Evolutionary conservation across 371 early-diverging fungal species (phyloP).

Genomic region (Apophysomyces ossiformis): DNA sequence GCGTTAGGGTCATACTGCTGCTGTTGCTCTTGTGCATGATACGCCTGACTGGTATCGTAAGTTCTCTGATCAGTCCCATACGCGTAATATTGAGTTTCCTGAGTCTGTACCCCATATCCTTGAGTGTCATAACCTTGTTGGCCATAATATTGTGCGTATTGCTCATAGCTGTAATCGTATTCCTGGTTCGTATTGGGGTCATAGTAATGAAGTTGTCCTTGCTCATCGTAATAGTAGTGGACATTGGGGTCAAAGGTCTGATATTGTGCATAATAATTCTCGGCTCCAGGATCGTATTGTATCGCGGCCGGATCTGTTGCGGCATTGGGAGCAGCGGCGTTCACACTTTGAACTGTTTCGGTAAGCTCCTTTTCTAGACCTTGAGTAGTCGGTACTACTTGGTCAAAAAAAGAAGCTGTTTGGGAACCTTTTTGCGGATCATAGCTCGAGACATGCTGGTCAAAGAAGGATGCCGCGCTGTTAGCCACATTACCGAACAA

Average conservation of each 20-base stretch:
- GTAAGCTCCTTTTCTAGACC: background rate
- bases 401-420: background rate
- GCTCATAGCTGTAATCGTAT: conserved; percentile 34
- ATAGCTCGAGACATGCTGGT: conserved; percentile 1
- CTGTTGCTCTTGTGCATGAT: background rate
- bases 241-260: conserved; percentile 38
- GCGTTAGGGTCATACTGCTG: background rate
- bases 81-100: background rate
- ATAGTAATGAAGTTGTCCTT: conserved; percentile 39
- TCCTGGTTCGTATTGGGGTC: conserved; percentile 45
- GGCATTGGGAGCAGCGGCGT: conserved; percentile 13
- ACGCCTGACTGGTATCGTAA: background rate
- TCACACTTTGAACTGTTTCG: background rate
- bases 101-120: conserved; percentile 13
- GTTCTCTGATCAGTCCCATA: background rate
- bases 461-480: background rate
- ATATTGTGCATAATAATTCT: conserved; percentile 17
- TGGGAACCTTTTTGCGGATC: background rate
- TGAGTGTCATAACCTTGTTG: conserved; percentile 23
- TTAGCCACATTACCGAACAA: conserved; percentile 3
- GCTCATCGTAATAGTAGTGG: conserved; percentile 48
- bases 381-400: background rate
- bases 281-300: background rate
- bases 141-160: conserved; percentile 34
- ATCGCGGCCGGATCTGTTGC: background rate